phyloP scores from a whole-genome alignment of 108 stramenopile species.

The Cyclotella sp. region DNA sequence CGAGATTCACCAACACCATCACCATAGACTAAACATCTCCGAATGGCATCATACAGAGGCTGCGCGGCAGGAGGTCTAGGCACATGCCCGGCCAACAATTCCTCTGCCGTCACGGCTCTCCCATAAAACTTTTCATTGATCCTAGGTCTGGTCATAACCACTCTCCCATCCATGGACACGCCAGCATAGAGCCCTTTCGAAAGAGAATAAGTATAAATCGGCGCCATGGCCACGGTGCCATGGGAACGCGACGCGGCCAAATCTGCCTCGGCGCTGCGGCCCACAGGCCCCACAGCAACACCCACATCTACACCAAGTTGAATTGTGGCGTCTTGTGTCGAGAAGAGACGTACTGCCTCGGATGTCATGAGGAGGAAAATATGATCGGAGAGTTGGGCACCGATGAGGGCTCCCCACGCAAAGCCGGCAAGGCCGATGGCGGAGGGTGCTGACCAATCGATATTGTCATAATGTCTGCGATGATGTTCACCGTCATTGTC shows the following conservation, averaged over 20 bases:
- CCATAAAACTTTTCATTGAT: constrained; percentile 98
- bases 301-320: constrained; percentile 95
- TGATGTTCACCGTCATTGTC: constrained; percentile 19
- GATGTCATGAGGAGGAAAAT: constrained; percentile 95
- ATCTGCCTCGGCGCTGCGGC: constrained; percentile 89
- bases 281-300: constrained; percentile 95
- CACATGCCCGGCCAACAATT: constrained; percentile 73
- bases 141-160: constrained; percentile 83
- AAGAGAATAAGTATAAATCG: constrained; percentile 93
- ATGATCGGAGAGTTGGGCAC: constrained; percentile 89
- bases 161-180: constrained; percentile 90
- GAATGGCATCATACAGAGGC: constrained; percentile 88
- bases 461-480: background rate
- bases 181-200: constrained; percentile 96
- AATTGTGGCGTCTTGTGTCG: constrained; percentile 87
- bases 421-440: constrained; percentile 89
- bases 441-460: constrained; percentile 84
- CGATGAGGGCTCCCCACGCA: constrained; percentile 86
- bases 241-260: constrained; percentile 23
- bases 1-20: background rate
- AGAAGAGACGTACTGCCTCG: constrained; percentile 84
- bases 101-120: constrained; percentile 58
- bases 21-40: constrained; percentile 83
- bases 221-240: constrained; percentile 60
- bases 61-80: constrained; percentile 87